These are phyloP conservation scores for Maudiozyma humilis DNA, from an alignment of 1,139 yeast genomes.

Conservation along the genomic window DNA sequence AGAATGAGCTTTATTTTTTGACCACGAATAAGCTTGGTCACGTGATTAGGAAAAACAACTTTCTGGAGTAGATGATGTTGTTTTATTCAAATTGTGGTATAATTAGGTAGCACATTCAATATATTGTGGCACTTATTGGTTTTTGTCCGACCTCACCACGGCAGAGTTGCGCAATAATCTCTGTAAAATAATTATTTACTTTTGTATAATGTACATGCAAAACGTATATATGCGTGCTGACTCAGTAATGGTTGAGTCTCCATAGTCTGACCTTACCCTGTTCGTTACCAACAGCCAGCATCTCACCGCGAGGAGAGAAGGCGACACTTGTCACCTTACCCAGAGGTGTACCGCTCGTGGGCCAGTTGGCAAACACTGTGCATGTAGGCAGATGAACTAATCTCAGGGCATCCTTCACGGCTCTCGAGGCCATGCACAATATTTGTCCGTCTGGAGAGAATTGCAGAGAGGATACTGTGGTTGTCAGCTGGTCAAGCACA, in stretches of 20 bases:
- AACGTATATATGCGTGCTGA: conserved; percentile 1
- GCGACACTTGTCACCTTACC: conserved; percentile 83
- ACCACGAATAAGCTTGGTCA: neutral
- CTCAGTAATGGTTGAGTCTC: conserved; percentile 77
- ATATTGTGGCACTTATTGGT: too few relatives aligned
- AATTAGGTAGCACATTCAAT: too few relatives aligned
- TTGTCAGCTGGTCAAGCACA: conserved; percentile 68
- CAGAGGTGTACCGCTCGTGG: conserved; percentile 90
- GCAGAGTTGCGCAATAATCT: too few relatives aligned
- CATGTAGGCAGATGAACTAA: conserved; percentile 85
- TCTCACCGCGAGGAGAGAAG: conserved; percentile 74
- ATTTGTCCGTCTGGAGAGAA: conserved; percentile 89
- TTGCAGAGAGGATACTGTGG: conserved; percentile 63
- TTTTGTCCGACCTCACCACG: neutral
- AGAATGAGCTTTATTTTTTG: conserved; percentile 5
- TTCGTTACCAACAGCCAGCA: conserved; percentile 85
- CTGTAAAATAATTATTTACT: neutral
- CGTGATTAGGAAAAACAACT: neutral
- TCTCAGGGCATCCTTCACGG: conserved; percentile 76
- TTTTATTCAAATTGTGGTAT: too few relatives aligned
- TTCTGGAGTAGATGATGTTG: too few relatives aligned
- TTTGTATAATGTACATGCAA: neutral
- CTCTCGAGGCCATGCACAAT: conserved; percentile 76
- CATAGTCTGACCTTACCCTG: conserved; percentile 85
- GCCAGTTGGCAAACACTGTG: conserved; percentile 90